Percentiles rank a stretch among this genome's conserved stretches.
Conservation (phyloP, 345 rosid genomes). For the Hibiscus trionum region DNA sequence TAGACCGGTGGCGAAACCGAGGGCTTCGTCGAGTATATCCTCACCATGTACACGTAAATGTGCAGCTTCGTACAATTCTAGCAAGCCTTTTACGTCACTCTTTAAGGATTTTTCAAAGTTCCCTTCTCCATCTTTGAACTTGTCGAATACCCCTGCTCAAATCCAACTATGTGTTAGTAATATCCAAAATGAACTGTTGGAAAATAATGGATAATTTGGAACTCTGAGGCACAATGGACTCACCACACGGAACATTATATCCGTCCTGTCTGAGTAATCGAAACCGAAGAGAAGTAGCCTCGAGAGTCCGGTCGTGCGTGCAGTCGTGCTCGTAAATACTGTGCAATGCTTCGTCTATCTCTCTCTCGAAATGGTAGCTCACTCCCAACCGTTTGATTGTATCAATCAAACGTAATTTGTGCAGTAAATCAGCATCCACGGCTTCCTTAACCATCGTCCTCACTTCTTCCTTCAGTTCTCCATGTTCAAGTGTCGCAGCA, state of each 20-base stretch:
- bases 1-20: neutral
- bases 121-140: neutral
- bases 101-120: neutral
- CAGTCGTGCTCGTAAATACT: neutral
- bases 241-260: neutral
- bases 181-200: no score
- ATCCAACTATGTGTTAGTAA: neutral
- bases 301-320: neutral
- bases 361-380: conserved; percentile 18
- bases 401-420: conserved; percentile 20
- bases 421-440: neutral
- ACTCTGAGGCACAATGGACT: neutral
- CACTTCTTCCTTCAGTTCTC: conserved; percentile 17
- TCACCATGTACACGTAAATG: neutral
- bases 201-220: no score
- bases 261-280: neutral
- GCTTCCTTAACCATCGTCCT: conserved; percentile 12
- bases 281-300: neutral
- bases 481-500: neutral
- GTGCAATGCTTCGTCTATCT: neutral
- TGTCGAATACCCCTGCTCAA: neutral
- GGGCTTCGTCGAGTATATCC: neutral
- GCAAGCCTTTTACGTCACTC: neutral
- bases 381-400: conserved; percentile 21
- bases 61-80: neutral